phyloP scores from a whole-genome alignment of 208 protist species.

The Polymyxa betae region DNA sequence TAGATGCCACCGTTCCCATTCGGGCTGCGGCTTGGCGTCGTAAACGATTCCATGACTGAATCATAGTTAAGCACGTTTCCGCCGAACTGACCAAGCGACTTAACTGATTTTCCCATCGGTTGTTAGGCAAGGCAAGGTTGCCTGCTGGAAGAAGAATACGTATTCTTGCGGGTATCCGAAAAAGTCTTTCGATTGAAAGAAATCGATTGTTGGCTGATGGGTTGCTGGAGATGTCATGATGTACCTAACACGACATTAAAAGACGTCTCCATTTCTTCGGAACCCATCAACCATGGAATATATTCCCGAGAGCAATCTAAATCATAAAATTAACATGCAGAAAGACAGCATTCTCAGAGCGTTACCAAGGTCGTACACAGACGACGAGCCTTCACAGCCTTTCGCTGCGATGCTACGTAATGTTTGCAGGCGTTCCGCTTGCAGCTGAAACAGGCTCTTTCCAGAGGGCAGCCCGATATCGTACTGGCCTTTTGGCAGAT shows the following conservation, averaged over 20 bases:
- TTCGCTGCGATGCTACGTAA: conserved; percentile 79
- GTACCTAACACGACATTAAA: conserved; percentile 70
- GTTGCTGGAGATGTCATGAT: conserved; percentile 96
- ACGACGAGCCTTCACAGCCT: not conserved
- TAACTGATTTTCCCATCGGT: conserved; percentile 79
- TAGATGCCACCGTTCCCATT: conserved; percentile 67
- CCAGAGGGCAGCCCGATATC: conserved; percentile 81
- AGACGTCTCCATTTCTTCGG: not conserved
- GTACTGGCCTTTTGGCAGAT: conserved; percentile 90
- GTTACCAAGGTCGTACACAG: not conserved
- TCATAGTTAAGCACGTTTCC: not conserved
- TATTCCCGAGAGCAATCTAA: not conserved
- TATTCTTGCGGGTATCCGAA: conserved; percentile 88
- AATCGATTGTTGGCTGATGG: conserved; percentile 82
- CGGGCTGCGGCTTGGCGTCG: conserved; percentile 20
- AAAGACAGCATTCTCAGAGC: not conserved
- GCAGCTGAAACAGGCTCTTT: conserved; percentile 95
- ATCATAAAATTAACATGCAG: not conserved
- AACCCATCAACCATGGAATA: conserved; percentile 26
- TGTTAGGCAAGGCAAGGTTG: conserved; percentile 82
- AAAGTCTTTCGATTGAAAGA: conserved; percentile 85
- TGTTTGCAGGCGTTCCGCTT: conserved; percentile 86
- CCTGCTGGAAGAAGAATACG: conserved; percentile 92
- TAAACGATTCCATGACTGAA: conserved; percentile 48
- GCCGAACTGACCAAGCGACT: not conserved